Conservation (phyloP, 495 filamentous ascomycete genomes). For the Evernia prunastri region DNA sequence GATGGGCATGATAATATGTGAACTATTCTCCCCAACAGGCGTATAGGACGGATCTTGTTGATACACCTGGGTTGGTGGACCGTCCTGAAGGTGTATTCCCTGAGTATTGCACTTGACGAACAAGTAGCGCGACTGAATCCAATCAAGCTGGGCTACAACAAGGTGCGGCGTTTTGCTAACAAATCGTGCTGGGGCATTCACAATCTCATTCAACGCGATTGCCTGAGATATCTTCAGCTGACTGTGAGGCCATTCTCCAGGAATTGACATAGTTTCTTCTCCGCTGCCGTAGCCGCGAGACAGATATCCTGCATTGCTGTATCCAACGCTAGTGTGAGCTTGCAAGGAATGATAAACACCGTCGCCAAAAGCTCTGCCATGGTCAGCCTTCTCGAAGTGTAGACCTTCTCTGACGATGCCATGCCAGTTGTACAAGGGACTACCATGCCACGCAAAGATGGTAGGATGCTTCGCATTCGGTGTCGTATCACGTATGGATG, state of each 20-base stretch:
- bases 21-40: conserved; percentile 35
- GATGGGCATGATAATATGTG: conserved; percentile 42
- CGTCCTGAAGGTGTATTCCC: conserved; percentile 21
- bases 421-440: conserved; percentile 75
- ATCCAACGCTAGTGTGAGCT: conserved; percentile 51
- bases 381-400: conserved; percentile 52
- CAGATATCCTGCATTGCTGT: conserved; percentile 31
- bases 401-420: conserved; percentile 79
- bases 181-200: conserved; percentile 66
- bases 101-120: conserved; percentile 52
- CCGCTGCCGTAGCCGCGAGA: neutral
- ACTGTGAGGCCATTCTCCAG: conserved; percentile 59
- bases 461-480: conserved; percentile 52
- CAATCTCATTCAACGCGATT: conserved; percentile 81
- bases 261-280: neutral
- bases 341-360: conserved; percentile 73
- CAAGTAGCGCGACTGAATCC: conserved; percentile 88
- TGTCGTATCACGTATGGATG: conserved; percentile 49
- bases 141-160: conserved; percentile 71
- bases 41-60: conserved; percentile 49
- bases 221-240: conserved; percentile 50
- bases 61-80: conserved; percentile 35
- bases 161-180: conserved; percentile 49
- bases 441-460: conserved; percentile 82
- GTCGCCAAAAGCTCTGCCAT: conserved; percentile 70